Base-by-base conservation (phyloP, 1,284 basidiomycete species). In the Vanrija sp. region DNA sequence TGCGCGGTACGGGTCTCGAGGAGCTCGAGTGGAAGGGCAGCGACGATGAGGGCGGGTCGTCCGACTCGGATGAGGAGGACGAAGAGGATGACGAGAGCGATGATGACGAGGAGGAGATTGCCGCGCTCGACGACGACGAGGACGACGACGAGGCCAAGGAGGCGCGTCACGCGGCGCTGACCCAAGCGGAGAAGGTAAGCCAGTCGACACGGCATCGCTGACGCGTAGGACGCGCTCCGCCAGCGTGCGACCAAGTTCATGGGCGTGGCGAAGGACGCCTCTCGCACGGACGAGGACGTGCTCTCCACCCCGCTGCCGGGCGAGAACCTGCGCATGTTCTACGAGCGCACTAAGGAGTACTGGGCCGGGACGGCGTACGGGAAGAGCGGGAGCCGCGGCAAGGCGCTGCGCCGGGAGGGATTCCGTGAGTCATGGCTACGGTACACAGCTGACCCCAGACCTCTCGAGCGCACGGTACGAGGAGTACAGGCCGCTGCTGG, bases 241-340 rank as follows among this genome's bases (percentile, higher is more conserved):
- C 76, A 78, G 14, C 78, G 84, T 67, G 89, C 88, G 0, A 80
- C 82, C 0, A 82, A 80, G 0, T 90, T 92, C 69, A 83, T 89
- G 80, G 88, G 86, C 9, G 86, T 87, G 0, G 74, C 83, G 0
- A 88, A 85, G 66, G 87, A 89, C 62, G 72, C 80, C 3, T 78
- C 80, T 0, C 79, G 84, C 3, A 84, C 86, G 0, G 79, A 82
- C 0, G 89, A 91, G 65, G 91, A 93, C 61, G 74, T 84, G 0
- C 70, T 91, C 43, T 88, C 86, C 57, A 94, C 91, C 0, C 93
- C 93, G 0, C 79, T 87, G 6, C 90, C 91, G 0, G 90, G 91
- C n/a, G 93, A 96, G 72, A 89, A 87, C 0, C 75, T 95, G 7
- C 86, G 89, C 0, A 80, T 83, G 72, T 95, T 95, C 74, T 96